phyloP scores from a whole-genome alignment of 225 moss, liverwort and hornwort species.

The Physcomitrium patens region DNA sequence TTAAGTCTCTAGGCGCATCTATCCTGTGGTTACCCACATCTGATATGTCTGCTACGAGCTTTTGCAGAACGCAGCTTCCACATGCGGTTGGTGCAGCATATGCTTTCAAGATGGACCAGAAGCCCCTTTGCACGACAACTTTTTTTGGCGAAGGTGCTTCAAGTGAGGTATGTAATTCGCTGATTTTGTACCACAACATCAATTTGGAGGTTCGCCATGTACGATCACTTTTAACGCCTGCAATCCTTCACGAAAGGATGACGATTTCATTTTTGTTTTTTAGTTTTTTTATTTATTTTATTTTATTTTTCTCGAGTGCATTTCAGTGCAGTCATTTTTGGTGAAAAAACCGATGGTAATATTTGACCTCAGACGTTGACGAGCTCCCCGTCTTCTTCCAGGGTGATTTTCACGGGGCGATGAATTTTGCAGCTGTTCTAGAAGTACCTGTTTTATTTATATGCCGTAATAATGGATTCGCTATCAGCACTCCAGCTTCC shows the following conservation, averaged over 20 bases:
- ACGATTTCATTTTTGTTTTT: neutral
- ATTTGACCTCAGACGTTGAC: slow-evolving; percentile 3
- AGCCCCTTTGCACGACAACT: slow-evolving; percentile 67
- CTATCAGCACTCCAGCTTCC: slow-evolving; percentile 88
- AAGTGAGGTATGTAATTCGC: slow-evolving; percentile 68
- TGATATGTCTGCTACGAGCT: neutral
- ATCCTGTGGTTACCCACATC: too few species aligned
- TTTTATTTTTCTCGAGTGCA: too few species aligned
- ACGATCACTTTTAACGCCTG: neutral
- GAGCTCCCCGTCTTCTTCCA: slow-evolving; percentile 34
- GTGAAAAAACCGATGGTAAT: neutral
- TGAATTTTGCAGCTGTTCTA: slow-evolving; percentile 92
- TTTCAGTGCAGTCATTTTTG: neutral
- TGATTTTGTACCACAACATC: neutral
- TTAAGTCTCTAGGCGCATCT: neutral
- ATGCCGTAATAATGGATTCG: slow-evolving; percentile 97
- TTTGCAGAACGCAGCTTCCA: slow-evolving; percentile 94
- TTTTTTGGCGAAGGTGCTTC: slow-evolving; percentile 94
- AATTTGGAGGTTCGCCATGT: neutral
- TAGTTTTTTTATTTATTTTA: neutral
- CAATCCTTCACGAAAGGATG: neutral
- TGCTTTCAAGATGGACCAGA: slow-evolving; percentile 77
- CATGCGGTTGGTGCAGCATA: slow-evolving; percentile 99
- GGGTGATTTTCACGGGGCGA: slow-evolving; percentile 96
- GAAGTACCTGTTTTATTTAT: slow-evolving; percentile 85